A percentile compares a stretch with the other conserved stretches of the same genome.
Evolutionary conservation across 257 asterid genomes (phyloP).

Genomic region (Nicotiana attenuata): DNA sequence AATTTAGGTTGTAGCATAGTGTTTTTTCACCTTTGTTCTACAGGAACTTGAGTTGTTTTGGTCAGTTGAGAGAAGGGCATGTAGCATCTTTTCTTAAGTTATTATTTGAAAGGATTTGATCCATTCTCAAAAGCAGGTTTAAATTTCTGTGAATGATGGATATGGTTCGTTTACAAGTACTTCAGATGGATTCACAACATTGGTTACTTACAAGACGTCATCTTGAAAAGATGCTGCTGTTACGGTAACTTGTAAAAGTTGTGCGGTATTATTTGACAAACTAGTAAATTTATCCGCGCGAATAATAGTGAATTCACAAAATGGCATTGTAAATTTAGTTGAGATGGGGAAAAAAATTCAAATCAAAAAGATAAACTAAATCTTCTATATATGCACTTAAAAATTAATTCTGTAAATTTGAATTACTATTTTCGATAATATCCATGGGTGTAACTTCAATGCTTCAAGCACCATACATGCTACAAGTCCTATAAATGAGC

Average conservation of each 20-base stretch:
- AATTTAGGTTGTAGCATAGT: slow-evolving; percentile 5
- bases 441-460: not conserved
- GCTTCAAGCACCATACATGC: not conserved
- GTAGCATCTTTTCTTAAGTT: not conserved
- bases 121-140: not conserved
- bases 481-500: not conserved
- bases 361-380: too few relatives aligned
- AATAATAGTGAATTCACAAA: too few relatives aligned
- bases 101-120: not conserved
- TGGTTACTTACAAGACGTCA: too few relatives aligned
- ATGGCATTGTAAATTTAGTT: too few relatives aligned
- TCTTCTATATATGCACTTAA: too few relatives aligned
- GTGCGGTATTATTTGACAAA: not conserved
- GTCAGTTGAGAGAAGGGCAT: not conserved
- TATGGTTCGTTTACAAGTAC: too few relatives aligned
- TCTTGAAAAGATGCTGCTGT: not conserved
- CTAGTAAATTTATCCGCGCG: too few relatives aligned
- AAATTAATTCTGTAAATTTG: too few relatives aligned
- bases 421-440: too few relatives aligned
- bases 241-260: not conserved
- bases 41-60: not conserved
- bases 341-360: too few relatives aligned
- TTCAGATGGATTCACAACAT: too few relatives aligned
- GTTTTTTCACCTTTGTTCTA: not conserved
- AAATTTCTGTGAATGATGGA: not conserved